Base-by-base conservation (phyloP, 2,329 filamentous ascomycete genomes). In the Pseudogymnoascus sp. region DNA sequence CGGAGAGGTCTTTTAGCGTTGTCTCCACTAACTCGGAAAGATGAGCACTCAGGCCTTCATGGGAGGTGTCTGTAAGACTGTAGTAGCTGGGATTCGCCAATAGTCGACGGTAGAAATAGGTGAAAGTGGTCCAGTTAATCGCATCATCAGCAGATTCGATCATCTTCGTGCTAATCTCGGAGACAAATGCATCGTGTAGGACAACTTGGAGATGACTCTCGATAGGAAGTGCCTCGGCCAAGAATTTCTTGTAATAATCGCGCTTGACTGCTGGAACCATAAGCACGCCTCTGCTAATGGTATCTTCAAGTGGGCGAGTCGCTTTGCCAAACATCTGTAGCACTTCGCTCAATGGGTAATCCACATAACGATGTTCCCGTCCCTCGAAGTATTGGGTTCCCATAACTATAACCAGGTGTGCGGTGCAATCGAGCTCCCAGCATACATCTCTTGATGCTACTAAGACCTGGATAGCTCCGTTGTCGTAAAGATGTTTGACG, bases 241-340 rank as follows among this genome's bases (percentile, higher is more conserved):
- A 78, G 80, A 99, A 99, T 77, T 99, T 99, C 78, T 95, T 96
- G 83, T 97, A 99, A 77, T 96, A 99, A 67, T 97, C 93, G 38
- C 95, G 88, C 82, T 96, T 97, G 59, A 96, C 91, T 17, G 90
- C 88, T 2, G 93, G 92, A 10, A 97, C 86, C 95, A 99, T 97
- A 50, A 99, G 82, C n/a, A 99, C 91, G 68, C 93, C 96, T 66
- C 90, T 91, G 53, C 90, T 89, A 64, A 88, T 84, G 64, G 90
- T 91, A 70, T 96, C 92, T 72, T 87, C 83, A 3, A 88, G 84
- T 1, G 91, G 86, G 42, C 89, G 86, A 62, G 93, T 87, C 38
- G 95, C 90, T 76, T 95, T 96, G 69, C 95, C 95, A 70, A 97
- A 96, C 93, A 99, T 99, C 72, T 99, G 95, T 63, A 99, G 79